phyloP scores from a whole-genome alignment of 371 early-diverging fungal genomes.

The Haplosporangium sp. region DNA sequence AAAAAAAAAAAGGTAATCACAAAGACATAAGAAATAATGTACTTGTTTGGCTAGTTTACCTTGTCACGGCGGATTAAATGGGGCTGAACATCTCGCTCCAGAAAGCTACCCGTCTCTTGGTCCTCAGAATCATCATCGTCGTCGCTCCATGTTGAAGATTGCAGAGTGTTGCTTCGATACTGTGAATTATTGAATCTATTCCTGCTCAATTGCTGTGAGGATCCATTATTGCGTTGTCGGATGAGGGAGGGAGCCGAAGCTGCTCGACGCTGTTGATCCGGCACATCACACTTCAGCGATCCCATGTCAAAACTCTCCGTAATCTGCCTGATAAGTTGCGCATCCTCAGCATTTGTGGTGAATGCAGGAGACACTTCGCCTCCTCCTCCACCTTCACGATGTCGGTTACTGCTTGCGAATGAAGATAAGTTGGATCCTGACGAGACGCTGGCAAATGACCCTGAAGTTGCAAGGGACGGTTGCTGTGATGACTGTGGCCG shows the following conservation, averaged over 20 bases:
- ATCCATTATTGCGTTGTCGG: neutral
- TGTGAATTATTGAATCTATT: neutral
- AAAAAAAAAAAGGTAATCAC: neutral
- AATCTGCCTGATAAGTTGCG: too few relatives aligned
- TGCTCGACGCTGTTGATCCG: constrained; percentile 4
- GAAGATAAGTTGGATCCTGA: neutral
- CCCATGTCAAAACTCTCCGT: constrained; percentile 32
- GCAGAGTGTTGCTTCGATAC: constrained; percentile 2
- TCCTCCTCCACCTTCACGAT: neutral
- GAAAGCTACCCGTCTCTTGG: neutral
- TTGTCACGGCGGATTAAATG: neutral
- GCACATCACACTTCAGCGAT: constrained; percentile 9
- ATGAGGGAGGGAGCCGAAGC: neutral
- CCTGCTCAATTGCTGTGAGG: neutral
- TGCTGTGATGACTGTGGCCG: constrained; percentile 15
- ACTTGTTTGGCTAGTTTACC: neutral
- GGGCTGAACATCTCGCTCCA: neutral
- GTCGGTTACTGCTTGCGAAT: neutral
- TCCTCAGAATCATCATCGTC: constrained; percentile 10
- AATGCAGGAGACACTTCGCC: neutral
- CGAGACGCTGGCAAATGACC: neutral
- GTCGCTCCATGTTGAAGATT: constrained; percentile 21
- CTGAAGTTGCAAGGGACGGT: neutral
- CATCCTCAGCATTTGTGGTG: neutral
- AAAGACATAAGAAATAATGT: neutral